Percentiles rank a stretch among this genome's conserved stretches.
phyloP scores from a whole-genome alignment of 306 rosid genomes.

The Acacia melanoxylon region DNA sequence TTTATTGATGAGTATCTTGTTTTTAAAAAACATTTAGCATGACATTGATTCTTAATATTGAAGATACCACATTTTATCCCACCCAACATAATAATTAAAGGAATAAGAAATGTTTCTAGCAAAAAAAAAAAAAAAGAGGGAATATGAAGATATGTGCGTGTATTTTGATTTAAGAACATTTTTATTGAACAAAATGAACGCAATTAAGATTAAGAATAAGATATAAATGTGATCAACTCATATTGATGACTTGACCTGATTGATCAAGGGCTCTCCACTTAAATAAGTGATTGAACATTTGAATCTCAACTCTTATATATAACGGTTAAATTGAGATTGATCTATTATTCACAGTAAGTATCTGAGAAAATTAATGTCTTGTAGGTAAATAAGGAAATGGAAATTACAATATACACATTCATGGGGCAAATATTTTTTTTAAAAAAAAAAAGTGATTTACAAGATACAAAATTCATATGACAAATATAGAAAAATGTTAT shows the following conservation, averaged over 20 bases:
- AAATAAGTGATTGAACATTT: neutral
- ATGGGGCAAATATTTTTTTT: neutral
- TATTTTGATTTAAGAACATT: neutral
- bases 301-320: no score
- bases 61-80: neutral
- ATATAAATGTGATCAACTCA: neutral
- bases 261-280: rapidly evolving
- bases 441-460: neutral
- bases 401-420: neutral
- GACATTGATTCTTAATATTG: neutral
- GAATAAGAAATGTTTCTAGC: no score
- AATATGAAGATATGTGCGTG: no score
- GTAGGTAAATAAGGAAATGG: no score
- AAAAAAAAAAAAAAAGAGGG: no score
- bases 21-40: neutral
- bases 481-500: neutral
- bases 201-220: neutral
- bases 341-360: no score
- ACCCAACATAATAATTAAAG: neutral
- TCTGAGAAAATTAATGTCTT: no score
- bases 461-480: neutral
- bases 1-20: neutral
- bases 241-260: neutral
- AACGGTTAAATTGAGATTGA: no score
- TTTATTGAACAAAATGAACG: no score